A percentile compares a stretch with the other conserved stretches of the same genome.
phyloP scores from a whole-genome alignment of 129 eudicot species.

The Tagetes erecta region DNA sequence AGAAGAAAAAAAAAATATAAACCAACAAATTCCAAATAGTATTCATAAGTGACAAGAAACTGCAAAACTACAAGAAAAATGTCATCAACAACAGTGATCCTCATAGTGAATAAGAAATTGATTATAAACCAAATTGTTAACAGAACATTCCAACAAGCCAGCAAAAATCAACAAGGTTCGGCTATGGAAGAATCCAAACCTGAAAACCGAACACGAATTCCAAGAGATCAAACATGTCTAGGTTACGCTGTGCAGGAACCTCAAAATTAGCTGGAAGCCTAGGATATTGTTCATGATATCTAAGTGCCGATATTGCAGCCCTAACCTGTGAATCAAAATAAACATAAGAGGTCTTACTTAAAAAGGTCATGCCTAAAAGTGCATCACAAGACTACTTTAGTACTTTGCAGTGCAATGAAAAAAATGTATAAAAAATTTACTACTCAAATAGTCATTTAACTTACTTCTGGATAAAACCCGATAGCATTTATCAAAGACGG shows the following conservation, averaged over 20 bases:
- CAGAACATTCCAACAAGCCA: slow-evolving; percentile 2
- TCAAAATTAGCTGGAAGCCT: slow-evolving; percentile 71
- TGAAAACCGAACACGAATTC: slow-evolving; percentile 96
- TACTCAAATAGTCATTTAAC: slow-evolving; percentile 33
- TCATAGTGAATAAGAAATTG: slow-evolving; percentile 12
- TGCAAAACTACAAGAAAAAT: slow-evolving; percentile 5
- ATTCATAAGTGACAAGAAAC: slow-evolving; percentile 4
- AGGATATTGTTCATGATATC: slow-evolving; percentile 71
- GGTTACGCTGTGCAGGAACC: slow-evolving; percentile 60
- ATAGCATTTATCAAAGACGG: slow-evolving; percentile 83
- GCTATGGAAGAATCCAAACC: slow-evolving; percentile 47
- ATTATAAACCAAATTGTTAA: slow-evolving; percentile 11
- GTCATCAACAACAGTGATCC: background rate
- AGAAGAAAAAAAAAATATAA: background rate
- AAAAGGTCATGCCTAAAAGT: slow-evolving; percentile 5
- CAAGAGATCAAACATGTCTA: slow-evolving; percentile 96
- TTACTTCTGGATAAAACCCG: slow-evolving; percentile 92
- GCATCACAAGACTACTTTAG: slow-evolving; percentile 8
- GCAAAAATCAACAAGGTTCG: slow-evolving; percentile 13
- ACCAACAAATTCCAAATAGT: slow-evolving; percentile 13
- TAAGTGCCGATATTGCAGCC: slow-evolving; percentile 82
- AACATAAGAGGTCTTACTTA: slow-evolving; percentile 4
- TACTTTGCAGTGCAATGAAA: background rate
- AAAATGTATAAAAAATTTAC: background rate
- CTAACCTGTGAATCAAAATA: slow-evolving; percentile 54